A percentile compares a stretch with the other conserved stretches of the same genome.
phyloP scores from a whole-genome alignment of 1,284 basidiomycete genomes.

The Porogramme epimiltina region DNA sequence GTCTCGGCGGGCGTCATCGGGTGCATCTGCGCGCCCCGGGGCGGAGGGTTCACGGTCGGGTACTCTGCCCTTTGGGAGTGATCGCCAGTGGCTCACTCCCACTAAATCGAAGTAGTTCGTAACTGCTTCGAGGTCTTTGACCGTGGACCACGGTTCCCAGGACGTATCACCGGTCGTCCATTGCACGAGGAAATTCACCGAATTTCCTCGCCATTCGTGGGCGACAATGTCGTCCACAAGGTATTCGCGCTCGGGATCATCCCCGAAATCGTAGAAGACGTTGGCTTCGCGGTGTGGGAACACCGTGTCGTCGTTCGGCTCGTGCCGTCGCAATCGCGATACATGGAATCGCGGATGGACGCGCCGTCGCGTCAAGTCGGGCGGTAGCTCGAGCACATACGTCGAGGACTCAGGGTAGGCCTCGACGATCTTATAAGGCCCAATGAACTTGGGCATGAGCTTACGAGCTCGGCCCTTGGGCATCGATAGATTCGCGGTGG shows the following conservation, averaged over 20 bases:
- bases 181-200: not conserved
- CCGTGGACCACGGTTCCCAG: not conserved
- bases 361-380: constrained; percentile 18
- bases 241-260: not conserved
- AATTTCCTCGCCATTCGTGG: not conserved
- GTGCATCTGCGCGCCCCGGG: too few species aligned
- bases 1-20: too few species aligned
- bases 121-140: not conserved
- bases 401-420: constrained; percentile 20
- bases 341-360: constrained; percentile 34
- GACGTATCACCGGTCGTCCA: not conserved
- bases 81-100: not conserved
- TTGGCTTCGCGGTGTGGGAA: constrained; percentile 26
- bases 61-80: not conserved
- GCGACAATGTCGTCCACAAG: not conserved
- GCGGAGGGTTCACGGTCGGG: too few species aligned
- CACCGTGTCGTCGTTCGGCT: constrained; percentile 27
- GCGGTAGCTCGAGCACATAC: constrained; percentile 31
- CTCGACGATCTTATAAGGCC: constrained; percentile 30
- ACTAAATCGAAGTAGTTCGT: not conserved
- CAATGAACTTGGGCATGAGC: constrained; percentile 34
- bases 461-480: constrained; percentile 35
- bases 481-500: constrained; percentile 35
- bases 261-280: not conserved
- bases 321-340: constrained; percentile 23